These are phyloP conservation scores for Termitomyces sp. DNA, from an alignment of 768 basidiomycete species.

Conservation along the genomic window DNA sequence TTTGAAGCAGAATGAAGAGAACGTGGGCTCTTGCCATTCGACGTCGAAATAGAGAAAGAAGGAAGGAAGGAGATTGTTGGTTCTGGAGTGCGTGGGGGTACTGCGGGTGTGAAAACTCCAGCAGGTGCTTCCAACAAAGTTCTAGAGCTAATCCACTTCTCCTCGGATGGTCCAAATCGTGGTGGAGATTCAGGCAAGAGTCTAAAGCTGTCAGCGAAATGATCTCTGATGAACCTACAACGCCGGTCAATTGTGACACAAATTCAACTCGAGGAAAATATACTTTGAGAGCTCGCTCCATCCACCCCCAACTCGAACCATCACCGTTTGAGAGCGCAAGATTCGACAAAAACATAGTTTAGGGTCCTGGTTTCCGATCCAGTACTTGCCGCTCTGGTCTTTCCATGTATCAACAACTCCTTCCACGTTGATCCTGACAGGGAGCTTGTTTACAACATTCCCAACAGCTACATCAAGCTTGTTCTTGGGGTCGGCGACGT, in stretches of 20 bases:
- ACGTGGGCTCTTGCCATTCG: slow-evolving; percentile 45
- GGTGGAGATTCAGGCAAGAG: slow-evolving; percentile 64
- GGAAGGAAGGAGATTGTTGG: slow-evolving; percentile 53
- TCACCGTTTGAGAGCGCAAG: slow-evolving; percentile 85
- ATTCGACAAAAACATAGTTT: slow-evolving; percentile 92
- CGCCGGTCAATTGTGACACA: slow-evolving; percentile 1
- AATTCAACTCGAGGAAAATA: slow-evolving; percentile 19
- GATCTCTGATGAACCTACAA: slow-evolving; percentile 76
- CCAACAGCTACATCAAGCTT: slow-evolving; percentile 92
- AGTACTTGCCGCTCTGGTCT: slow-evolving; percentile 92
- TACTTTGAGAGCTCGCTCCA: slow-evolving; percentile 92
- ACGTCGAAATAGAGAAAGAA: slow-evolving; percentile 61
- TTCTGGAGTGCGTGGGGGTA: slow-evolving; percentile 58
- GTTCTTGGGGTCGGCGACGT: slow-evolving; percentile 84
- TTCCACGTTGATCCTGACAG: slow-evolving; percentile 79
- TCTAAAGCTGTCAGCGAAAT: slow-evolving; percentile 81
- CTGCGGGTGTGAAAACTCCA: slow-evolving; percentile 29
- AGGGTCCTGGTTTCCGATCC: slow-evolving; percentile 91
- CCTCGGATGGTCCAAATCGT: slow-evolving; percentile 47
- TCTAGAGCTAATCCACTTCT: slow-evolving; percentile 82
- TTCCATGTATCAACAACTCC: slow-evolving; percentile 83
- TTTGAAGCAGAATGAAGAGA: slow-evolving; percentile 35
- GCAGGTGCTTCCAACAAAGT: slow-evolving; percentile 54
- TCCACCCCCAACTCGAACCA: slow-evolving; percentile 95
- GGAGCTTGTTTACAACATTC: slow-evolving; percentile 84